Percentiles rank a stretch among this genome's conserved stretches.
Conservation (phyloP, 495 filamentous ascomycete genomes). For the Xylaria longipes region DNA sequence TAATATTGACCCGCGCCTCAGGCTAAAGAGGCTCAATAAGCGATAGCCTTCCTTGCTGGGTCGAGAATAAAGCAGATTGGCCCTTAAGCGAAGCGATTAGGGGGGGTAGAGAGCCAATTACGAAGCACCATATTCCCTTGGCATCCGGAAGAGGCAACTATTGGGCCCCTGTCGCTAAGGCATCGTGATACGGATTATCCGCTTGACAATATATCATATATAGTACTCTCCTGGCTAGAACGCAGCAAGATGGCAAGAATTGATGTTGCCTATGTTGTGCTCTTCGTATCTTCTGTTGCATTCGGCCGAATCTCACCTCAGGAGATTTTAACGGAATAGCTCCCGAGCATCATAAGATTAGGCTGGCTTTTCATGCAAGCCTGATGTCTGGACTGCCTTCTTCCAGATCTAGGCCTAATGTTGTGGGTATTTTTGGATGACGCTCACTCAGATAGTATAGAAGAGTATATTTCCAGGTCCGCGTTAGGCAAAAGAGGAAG, state of each 20-base stretch:
- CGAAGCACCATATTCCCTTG: slow-evolving; percentile 3
- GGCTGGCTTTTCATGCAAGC: neutral
- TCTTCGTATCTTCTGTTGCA: slow-evolving; percentile 19
- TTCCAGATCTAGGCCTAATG: neutral
- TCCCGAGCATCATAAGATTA: neutral
- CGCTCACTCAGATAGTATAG: neutral
- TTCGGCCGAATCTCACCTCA: neutral
- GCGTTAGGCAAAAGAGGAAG: neutral
- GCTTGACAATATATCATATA: slow-evolving; percentile 27
- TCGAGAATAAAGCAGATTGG: slow-evolving; percentile 3
- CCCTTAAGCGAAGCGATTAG: slow-evolving; percentile 8
- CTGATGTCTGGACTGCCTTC: neutral
- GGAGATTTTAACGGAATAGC: neutral
- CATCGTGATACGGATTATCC: neutral
- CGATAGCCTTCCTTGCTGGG: slow-evolving; percentile 29
- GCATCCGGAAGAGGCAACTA: slow-evolving; percentile 25
- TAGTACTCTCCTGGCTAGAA: slow-evolving; percentile 32
- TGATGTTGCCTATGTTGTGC: slow-evolving; percentile 23
- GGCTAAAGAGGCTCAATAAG: slow-evolving; percentile 42
- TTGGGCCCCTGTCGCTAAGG: slow-evolving; percentile 6
- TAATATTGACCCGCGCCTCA: slow-evolving; percentile 37
- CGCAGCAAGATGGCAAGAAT: slow-evolving; percentile 2
- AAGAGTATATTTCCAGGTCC: neutral
- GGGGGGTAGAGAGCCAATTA: slow-evolving; percentile 30
- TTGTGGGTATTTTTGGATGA: neutral